phyloP scores from a whole-genome alignment of 306 rosid species.

The Lablab purpureus region DNA sequence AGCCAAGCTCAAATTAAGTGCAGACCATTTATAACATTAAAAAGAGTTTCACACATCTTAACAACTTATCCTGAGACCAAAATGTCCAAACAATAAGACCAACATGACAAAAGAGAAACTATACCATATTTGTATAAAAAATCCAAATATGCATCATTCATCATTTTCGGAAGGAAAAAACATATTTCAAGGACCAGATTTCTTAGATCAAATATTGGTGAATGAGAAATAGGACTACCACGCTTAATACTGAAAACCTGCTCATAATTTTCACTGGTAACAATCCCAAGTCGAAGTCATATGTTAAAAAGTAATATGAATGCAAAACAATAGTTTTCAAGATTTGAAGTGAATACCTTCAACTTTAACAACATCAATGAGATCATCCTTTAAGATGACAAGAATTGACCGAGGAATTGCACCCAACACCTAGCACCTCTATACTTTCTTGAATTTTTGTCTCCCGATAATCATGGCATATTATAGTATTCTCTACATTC shows the following conservation, averaged over 20 bases:
- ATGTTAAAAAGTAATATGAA: slow-evolving; percentile 24
- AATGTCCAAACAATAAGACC: not conserved
- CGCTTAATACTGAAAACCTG: slow-evolving; percentile 11
- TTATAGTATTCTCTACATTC: slow-evolving; percentile 78
- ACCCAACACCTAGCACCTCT: slow-evolving; percentile 86
- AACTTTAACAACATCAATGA: slow-evolving; percentile 91
- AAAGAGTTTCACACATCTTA: not conserved
- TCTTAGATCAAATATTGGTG: not conserved
- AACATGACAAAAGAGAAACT: not conserved
- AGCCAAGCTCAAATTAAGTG: not conserved
- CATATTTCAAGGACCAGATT: not conserved
- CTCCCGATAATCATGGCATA: slow-evolving; percentile 93
- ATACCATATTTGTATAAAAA: not conserved
- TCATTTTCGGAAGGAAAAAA: slow-evolving; percentile 13
- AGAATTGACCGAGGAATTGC: slow-evolving; percentile 95
- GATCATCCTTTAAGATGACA: slow-evolving; percentile 89
- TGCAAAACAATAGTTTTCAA: slow-evolving; percentile 18
- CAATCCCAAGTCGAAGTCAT: not conserved
- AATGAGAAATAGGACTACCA: slow-evolving; percentile 8
- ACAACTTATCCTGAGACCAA: not conserved
- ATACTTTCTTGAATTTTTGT: slow-evolving; percentile 95
- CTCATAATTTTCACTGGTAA: slow-evolving; percentile 28
- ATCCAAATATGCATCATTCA: slow-evolving; percentile 1
- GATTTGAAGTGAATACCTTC: slow-evolving; percentile 72
- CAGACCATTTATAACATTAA: not conserved